Evolutionary conservation across 306 rosid genomes (phyloP).

Genomic region (Vachellia collinsii): DNA sequence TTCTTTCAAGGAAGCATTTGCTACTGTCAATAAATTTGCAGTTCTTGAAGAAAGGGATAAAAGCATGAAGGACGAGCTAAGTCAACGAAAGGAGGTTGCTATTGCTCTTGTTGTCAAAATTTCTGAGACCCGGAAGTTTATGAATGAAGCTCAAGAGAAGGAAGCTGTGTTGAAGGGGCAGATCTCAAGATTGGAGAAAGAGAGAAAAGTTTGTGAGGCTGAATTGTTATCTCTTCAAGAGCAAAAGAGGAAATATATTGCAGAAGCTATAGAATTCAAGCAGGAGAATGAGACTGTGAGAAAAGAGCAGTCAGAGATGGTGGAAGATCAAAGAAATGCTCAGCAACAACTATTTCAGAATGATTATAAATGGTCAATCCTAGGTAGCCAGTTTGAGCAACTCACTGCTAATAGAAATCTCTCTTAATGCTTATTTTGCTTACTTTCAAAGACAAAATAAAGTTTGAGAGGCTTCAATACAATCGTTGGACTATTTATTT

Average conservation of each 20-base stretch:
- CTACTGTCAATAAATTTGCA: background rate
- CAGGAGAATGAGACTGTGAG: slow-evolving; percentile 22
- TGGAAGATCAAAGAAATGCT: slow-evolving; percentile 36
- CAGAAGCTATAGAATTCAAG: slow-evolving; percentile 15
- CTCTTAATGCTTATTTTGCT: background rate
- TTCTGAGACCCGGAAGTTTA: background rate
- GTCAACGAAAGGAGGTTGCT: slow-evolving; percentile 14
- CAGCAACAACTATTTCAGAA: slow-evolving; percentile 9
- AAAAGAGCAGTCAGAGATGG: background rate
- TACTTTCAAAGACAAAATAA: too few species aligned
- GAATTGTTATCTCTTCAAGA: slow-evolving; percentile 4
- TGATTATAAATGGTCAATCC: slow-evolving; percentile 31
- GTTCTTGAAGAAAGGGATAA: slow-evolving; percentile 13
- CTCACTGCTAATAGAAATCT: background rate
- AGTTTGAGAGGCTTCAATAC: background rate
- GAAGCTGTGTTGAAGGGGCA: background rate
- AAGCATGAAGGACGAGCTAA: background rate
- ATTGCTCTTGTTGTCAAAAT: background rate
- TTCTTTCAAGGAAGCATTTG: slow-evolving; percentile 37
- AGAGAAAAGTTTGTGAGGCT: background rate
- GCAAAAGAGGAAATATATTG: slow-evolving; percentile 26
- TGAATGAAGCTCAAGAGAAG: slow-evolving; percentile 15
- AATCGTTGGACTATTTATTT: background rate
- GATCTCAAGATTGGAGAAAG: background rate
- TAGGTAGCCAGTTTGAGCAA: slow-evolving; percentile 23